These are phyloP conservation scores for Thozetella sp. DNA, from an alignment of 495 filamentous ascomycete species.

Conservation along the genomic window DNA sequence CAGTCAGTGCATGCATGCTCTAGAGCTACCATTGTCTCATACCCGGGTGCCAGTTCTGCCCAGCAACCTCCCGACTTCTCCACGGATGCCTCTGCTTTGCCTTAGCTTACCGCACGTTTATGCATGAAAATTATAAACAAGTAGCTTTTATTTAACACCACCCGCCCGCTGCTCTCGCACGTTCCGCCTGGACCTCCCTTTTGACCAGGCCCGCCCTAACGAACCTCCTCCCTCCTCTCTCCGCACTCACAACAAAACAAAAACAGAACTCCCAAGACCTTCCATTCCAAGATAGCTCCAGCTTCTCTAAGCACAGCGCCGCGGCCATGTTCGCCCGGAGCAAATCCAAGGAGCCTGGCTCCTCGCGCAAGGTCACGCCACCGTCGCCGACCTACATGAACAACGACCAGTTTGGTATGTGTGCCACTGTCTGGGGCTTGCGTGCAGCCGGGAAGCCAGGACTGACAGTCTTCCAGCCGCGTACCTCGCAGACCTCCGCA, in stretches of 20 bases:
- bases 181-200: not conserved
- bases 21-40: not conserved
- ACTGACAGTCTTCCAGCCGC: constrained; percentile 54
- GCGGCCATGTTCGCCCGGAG: constrained; percentile 29
- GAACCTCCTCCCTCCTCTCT: not conserved
- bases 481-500: constrained; percentile 80
- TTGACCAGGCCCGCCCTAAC: too few relatives aligned
- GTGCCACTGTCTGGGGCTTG: constrained; percentile 16
- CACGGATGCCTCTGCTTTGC: not conserved
- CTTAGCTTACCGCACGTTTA: not conserved
- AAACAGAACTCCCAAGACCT: not conserved
- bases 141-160: constrained; percentile 10
- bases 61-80: not conserved
- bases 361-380: constrained; percentile 64
- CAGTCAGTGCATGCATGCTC: not conserved
- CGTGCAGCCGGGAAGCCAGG: constrained; percentile 3
- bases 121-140: constrained; percentile 8
- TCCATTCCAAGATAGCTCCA: not conserved
- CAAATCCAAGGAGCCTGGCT: constrained; percentile 30
- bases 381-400: constrained; percentile 83
- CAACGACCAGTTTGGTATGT: constrained; percentile 82
- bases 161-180: not conserved
- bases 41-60: not conserved
- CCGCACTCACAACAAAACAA: not conserved
- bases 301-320: not conserved